Evolutionary conservation across 345 rosid genomes (phyloP).

Genomic region (Mallotus nudiflorus): DNA sequence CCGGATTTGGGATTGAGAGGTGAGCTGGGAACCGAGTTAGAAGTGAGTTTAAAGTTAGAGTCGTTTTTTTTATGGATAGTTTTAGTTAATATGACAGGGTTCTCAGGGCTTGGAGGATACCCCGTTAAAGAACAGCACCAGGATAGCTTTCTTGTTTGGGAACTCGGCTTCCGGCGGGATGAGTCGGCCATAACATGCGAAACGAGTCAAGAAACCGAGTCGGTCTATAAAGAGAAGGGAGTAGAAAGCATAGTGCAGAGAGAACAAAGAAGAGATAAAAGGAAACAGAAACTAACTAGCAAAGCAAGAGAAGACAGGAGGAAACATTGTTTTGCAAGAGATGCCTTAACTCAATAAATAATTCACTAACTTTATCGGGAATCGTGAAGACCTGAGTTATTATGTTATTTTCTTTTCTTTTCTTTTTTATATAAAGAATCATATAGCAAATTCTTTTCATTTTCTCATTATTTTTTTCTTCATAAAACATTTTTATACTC

Average conservation of each 20-base stretch:
- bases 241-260: neutral
- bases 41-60: constrained; percentile 32
- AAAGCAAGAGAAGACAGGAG: too few relatives aligned
- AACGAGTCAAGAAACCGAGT: constrained; percentile 10
- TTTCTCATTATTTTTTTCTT: too few relatives aligned
- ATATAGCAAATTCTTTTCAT: too few relatives aligned
- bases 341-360: neutral
- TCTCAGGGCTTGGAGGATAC: constrained; percentile 82
- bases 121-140: constrained; percentile 86
- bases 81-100: constrained; percentile 37
- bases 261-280: neutral
- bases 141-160: constrained; percentile 34
- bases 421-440: neutral
- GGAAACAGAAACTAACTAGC: too few relatives aligned
- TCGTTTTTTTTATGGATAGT: constrained; percentile 40
- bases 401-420: constrained; percentile 11
- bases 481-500: too few relatives aligned
- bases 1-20: constrained; percentile 74
- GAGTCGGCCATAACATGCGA: constrained; percentile 33
- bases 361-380: neutral
- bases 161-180: constrained; percentile 27
- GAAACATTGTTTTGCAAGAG: neutral
- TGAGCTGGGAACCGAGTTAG: constrained; percentile 56
- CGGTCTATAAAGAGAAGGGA: neutral
- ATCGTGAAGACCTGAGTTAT: neutral